Conservation (phyloP, 306 rosid species). For the Glycine latifolia region DNA sequence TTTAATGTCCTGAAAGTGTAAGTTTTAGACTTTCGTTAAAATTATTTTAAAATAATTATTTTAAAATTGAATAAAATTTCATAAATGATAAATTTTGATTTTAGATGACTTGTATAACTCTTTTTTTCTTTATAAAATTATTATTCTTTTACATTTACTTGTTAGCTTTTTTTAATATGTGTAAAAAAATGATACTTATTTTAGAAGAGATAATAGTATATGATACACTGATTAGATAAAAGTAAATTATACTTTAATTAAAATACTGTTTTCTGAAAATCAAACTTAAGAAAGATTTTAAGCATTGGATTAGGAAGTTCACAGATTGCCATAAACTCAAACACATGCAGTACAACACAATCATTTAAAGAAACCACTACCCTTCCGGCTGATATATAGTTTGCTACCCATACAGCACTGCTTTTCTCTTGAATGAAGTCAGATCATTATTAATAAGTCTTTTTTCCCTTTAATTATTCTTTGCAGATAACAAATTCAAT, state of each 20-base stretch:
- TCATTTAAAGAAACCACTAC: neutral
- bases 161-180: no score
- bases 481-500: slow-evolving; percentile 3
- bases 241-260: neutral
- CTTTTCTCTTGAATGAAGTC: neutral
- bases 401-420: neutral
- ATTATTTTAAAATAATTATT: no score
- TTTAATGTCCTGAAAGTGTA: no score
- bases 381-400: neutral
- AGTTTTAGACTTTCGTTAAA: no score
- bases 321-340: neutral
- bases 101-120: no score
- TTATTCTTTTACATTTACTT: no score
- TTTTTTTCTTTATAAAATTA: no score
- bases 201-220: neutral
- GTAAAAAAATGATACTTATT: no score
- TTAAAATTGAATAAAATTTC: no score
- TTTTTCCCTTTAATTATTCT: neutral
- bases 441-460: neutral
- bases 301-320: slow-evolving; percentile 12
- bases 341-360: neutral
- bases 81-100: no score
- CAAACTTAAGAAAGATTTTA: slow-evolving; percentile 1
- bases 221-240: neutral
- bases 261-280: slow-evolving; percentile 3